Percentiles rank a stretch among this genome's conserved stretches.
Conservation (phyloP, 2,329 filamentous ascomycete genomes). For the Aspergillus sojae region DNA sequence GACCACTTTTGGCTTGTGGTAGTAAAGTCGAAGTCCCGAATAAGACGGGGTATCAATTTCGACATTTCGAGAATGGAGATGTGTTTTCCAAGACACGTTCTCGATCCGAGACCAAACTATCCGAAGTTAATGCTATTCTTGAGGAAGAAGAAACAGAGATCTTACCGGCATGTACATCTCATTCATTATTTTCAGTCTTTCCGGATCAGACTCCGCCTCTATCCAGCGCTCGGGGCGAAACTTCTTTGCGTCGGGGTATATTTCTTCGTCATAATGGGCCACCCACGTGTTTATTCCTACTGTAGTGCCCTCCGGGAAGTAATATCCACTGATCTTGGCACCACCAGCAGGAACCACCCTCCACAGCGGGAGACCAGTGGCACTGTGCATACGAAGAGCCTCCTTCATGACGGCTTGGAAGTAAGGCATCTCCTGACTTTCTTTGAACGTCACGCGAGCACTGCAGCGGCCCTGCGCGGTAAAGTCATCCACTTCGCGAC, state of each 20-base stretch:
- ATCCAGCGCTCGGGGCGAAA: slow-evolving; percentile 55
- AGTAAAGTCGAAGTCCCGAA: slow-evolving; percentile 34
- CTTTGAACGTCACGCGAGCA: slow-evolving; percentile 41
- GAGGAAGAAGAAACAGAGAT: neutral
- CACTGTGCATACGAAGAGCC: slow-evolving; percentile 54
- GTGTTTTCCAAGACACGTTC: slow-evolving; percentile 38
- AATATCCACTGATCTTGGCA: slow-evolving; percentile 43
- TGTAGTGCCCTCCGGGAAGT: slow-evolving; percentile 46
- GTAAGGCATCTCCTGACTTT: slow-evolving; percentile 51
- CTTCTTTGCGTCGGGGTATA: slow-evolving; percentile 48
- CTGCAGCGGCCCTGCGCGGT: slow-evolving; percentile 22
- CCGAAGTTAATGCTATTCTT: neutral
- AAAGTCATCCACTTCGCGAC: slow-evolving; percentile 37
- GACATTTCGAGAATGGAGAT: slow-evolving; percentile 44
- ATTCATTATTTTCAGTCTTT: slow-evolving; percentile 37
- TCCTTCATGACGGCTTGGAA: slow-evolving; percentile 59
- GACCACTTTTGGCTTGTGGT: slow-evolving; percentile 31
- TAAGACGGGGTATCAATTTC: slow-evolving; percentile 37
- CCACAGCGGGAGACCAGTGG: slow-evolving; percentile 53
- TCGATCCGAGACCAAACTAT: slow-evolving; percentile 40
- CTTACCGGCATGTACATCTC: slow-evolving; percentile 45
- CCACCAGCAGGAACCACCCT: slow-evolving; percentile 53
- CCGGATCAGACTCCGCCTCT: slow-evolving; percentile 35
- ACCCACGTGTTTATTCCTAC: slow-evolving; percentile 51
- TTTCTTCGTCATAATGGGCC: slow-evolving; percentile 44